Evolutionary conservation across 495 filamentous ascomycete genomes (phyloP), one percentile per base, ranked within the genome.

Genomic region (Tuber borchii): DNA sequence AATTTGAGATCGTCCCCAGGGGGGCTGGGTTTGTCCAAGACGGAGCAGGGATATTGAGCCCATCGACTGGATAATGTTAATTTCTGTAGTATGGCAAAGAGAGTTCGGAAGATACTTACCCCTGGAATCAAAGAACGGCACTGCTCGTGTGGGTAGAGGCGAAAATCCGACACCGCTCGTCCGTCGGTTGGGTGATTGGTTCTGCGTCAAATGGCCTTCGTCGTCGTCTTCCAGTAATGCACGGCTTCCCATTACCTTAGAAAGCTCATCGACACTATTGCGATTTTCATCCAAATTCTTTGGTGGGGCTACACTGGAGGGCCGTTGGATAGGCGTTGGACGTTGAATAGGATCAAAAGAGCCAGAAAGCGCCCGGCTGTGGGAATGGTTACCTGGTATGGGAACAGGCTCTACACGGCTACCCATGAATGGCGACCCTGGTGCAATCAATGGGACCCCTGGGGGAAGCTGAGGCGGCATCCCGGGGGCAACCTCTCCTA

Each of bases 261-360:
- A 92, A 69, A 96, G 85, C 73, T 94, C 89, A 73, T 97, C 93
- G 48, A 92, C 80, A 73, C 92, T 84, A 69, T 84, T 86, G 56
- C 85, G 83, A 34, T 87, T 86, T 68, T 86, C 85, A 39, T 83
- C 85, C 22, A 87, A 83, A 68, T 88, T 86, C 61, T 83, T 83
- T n/a, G 71, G 75, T 14, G 89, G 88, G 39, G 91, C 89, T 34
- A 91, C 90, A 84, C 94, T 98, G 34, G 90, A 90, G 2, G 95
- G 94, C 51, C 93, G 89, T 75, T 93, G 91, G 74, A 98, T 98
- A 8, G 95, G 95, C 39, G 92, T 89, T 68, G 95, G 95, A 43
- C 92, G 89, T 39, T 89, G 87, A 73, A 94, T 92, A 1, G 92
- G 91, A 77, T 93, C 91, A 68, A 86, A 82, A 56, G 83, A 78